These are phyloP conservation scores for Penicillium hesseltinei DNA, from an alignment of 2,329 filamentous ascomycete genomes.

Conservation along the genomic window DNA sequence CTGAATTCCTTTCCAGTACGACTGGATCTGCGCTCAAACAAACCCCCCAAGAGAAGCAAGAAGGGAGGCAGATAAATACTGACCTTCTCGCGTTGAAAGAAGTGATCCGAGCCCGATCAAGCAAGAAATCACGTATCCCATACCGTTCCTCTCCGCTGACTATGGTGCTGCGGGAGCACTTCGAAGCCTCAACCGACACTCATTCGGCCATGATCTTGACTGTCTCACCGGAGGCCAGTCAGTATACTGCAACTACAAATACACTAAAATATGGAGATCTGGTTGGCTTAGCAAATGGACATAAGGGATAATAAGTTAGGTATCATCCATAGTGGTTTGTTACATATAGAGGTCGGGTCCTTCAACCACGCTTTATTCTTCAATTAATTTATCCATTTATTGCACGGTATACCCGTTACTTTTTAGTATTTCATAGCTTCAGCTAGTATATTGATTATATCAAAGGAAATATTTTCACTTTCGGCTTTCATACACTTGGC, in stretches of 20 bases:
- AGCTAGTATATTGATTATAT: not conserved
- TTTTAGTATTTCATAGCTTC: not conserved
- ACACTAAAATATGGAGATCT: constrained; percentile 47
- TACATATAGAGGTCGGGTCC: not conserved
- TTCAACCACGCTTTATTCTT: not conserved
- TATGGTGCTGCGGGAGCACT: constrained; percentile 45
- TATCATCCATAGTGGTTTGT: not conserved
- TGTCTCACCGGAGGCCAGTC: constrained; percentile 36
- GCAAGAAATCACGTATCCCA: constrained; percentile 37
- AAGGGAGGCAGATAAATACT: constrained; percentile 47
- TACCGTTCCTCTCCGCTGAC: constrained; percentile 46
- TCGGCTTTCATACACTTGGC: not conserved
- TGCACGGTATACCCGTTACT: not conserved
- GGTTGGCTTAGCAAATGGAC: constrained; percentile 28
- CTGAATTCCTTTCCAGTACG: constrained; percentile 43
- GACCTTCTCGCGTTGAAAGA: constrained; percentile 49
- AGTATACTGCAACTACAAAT: constrained; percentile 44
- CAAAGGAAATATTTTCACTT: not conserved
- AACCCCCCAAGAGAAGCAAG: constrained; percentile 40
- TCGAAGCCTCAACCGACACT: constrained; percentile 26
- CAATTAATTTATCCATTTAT: not conserved
- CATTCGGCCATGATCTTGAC: constrained; percentile 43
- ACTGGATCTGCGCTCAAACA: constrained; percentile 25
- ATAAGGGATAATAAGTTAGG: not conserved
- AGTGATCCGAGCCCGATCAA: constrained; percentile 45